Evolutionary conservation across 768 basidiomycete species (phyloP), one percentile per base, ranked within the genome.

Genomic region (Collybia mongolica): DNA sequence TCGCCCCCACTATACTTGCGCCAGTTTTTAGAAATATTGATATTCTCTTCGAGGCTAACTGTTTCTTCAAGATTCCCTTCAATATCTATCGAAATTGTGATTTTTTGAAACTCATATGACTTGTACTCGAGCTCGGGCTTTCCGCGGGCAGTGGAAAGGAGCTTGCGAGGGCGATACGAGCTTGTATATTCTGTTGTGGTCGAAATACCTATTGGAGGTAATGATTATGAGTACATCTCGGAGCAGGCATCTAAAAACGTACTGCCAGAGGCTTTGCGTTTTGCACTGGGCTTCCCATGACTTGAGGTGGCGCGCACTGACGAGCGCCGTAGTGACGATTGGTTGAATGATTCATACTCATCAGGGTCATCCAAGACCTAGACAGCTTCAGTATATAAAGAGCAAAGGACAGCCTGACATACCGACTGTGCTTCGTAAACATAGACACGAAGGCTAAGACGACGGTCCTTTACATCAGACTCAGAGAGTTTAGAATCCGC

Each of bases 271-370:
- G 45, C 45, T 26, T 42, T 42, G 23, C 9, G 22, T 26, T 42
- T 42, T 42, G 41, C 41, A 42, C 41, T 42, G 23, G 41, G 41
- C 41, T 42, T 42, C 22, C 14, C 41, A 42, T 42, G 41, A 42
- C 20, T 24, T 42, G 41, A n/a, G 20, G 28, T n/a, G n/a, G n/a
- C n/a, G n/a, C n/a, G n/a, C n/a, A n/a, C n/a, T n/a, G n/a, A 42
- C 20, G 39, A 23, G 20, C 39, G 2, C 6, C 17, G 22, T 4
- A 42, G 23, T 24, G 39, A 41, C 12, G 39, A 23, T 41, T 15
- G 20, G 39, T 9, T 11, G 19, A 41, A 19, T 20, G 39, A 41
- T 20, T 19, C 7, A 14, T 20, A 42, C 23, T 42, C 22, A 24
- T 42, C 41, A 42, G 23, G 23, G 18, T 42, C 22, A 24, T 42